Percentiles rank a stretch among this genome's conserved stretches.
Conservation (phyloP, 2,329 filamentous ascomycete species). For the Taxawa tesnikishii region DNA sequence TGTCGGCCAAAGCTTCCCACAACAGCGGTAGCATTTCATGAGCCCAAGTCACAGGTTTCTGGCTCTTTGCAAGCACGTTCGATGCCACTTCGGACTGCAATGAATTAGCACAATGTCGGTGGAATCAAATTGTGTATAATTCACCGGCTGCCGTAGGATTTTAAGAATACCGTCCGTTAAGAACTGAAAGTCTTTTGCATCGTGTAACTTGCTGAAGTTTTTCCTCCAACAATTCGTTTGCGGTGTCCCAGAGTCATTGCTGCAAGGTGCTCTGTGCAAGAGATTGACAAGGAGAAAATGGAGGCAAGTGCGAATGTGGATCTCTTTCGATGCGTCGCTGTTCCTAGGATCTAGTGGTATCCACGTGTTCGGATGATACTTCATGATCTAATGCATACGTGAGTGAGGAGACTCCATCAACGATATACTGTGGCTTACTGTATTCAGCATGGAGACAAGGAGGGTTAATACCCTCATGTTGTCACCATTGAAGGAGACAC, state of each 20-base stretch:
- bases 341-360: slow-evolving; percentile 17
- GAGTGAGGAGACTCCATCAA: slow-evolving; percentile 2
- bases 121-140: too few relatives aligned
- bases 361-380: slow-evolving; percentile 93
- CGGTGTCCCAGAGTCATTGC: slow-evolving; percentile 47
- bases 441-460: slow-evolving; percentile 86
- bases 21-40: slow-evolving; percentile 96
- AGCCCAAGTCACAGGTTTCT: slow-evolving; percentile 70
- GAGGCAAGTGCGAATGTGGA: slow-evolving; percentile 40
- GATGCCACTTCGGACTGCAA: slow-evolving; percentile 64
- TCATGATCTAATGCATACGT: slow-evolving; percentile 57
- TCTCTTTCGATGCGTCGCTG: slow-evolving; percentile 9
- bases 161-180: slow-evolving; percentile 88
- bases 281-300: slow-evolving; percentile 80
- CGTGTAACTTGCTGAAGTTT: slow-evolving; percentile 78
- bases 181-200: slow-evolving; percentile 95
- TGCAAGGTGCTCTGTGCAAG: slow-evolving; percentile 78
- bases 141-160: slow-evolving; percentile 73
- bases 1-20: slow-evolving; percentile 95
- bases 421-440: slow-evolving; percentile 22
- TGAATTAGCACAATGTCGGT: slow-evolving; percentile 18
- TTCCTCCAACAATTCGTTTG: slow-evolving; percentile 85
- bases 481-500: slow-evolving; percentile 7
- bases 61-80: slow-evolving; percentile 36
- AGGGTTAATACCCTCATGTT: slow-evolving; percentile 9